Base-by-base conservation (phyloP, 148 eudicot genomes). In the Pouteria glomerata region DNA sequence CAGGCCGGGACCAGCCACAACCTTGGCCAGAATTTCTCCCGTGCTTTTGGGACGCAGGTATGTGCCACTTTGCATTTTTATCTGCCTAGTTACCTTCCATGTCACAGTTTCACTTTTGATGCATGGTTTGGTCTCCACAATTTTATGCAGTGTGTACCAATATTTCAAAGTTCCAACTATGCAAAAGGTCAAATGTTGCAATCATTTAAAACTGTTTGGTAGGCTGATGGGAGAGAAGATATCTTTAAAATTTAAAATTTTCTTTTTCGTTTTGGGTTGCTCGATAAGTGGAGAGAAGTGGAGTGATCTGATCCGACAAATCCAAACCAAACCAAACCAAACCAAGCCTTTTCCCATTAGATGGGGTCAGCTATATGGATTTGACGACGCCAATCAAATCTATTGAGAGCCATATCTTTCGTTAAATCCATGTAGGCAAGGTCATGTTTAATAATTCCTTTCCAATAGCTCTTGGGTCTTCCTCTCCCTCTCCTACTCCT, bases 1-100 rank as follows among this genome's bases (percentile, higher is more conserved):
- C 99, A 96, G 80, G 99, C 99, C 55, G 99, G 97, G 69, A 96
- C 99, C 26, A 96, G 99, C 89, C 99, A 96, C 84, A 92, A 92
- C 83, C 96, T 96, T 74, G 99, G 99, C 55, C 99, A 92, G 74
- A 96, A 96, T 58, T 96, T 96, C 72, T 96, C 99, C 31, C 90
- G 92, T 73, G 99, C 97, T 75, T 96, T 96, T 92, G 94, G 83
- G 65, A 90, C 99, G 13, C 96, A 89, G 97, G 99, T 89, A 37
- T 27, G 19, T 71, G 61, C 26, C 37, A 51, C 27, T 33, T 31
- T 76, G 21, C 37, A 8, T 68, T 14, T 29, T 52, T 47, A n/a
- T 66, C 63, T 41, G 31, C 47, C 8, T 34, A 56, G 24, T 58
- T 33, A 33, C 35, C n/a, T 30, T 2, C 35, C 13, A 26, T 41